Conservation (phyloP, 192 early-diverging fungal species). For the Backusella australiensis region DNA sequence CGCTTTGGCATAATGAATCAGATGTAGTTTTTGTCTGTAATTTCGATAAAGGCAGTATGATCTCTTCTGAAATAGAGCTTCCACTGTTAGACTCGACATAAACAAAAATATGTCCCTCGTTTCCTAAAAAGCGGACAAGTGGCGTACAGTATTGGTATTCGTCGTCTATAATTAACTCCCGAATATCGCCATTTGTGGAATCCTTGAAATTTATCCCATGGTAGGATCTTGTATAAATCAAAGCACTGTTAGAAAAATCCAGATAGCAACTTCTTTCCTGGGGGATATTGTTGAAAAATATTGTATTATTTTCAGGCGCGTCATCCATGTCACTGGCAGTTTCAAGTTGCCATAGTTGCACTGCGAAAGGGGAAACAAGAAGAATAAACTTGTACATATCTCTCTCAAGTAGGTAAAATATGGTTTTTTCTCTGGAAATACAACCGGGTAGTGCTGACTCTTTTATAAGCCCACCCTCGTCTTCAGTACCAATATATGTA, state of each 20-base stretch:
- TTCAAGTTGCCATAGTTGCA: neutral
- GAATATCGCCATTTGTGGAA: neutral
- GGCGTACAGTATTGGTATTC: neutral
- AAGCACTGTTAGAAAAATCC: neutral
- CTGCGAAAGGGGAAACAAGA: neutral
- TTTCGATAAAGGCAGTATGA: neutral
- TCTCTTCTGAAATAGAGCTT: neutral
- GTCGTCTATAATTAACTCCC: neutral
- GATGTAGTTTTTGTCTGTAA: neutral
- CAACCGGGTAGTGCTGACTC: no score
- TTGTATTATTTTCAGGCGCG: no score
- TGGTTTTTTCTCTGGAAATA: no score
- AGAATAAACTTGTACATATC: neutral
- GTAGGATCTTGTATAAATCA: neutral
- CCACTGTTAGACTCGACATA: neutral
- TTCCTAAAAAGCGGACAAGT: neutral
- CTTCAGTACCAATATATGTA: no score
- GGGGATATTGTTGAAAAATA: no score
- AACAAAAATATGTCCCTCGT: neutral
- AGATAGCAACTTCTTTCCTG: no score
- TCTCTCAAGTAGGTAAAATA: neutral
- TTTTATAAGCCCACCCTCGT: no score
- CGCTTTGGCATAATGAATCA: neutral
- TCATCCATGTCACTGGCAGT: neutral
- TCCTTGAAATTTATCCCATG: neutral